These are phyloP conservation scores for Penstemon newberryi DNA, from an alignment of 257 asterid genomes.

Conservation along the genomic window DNA sequence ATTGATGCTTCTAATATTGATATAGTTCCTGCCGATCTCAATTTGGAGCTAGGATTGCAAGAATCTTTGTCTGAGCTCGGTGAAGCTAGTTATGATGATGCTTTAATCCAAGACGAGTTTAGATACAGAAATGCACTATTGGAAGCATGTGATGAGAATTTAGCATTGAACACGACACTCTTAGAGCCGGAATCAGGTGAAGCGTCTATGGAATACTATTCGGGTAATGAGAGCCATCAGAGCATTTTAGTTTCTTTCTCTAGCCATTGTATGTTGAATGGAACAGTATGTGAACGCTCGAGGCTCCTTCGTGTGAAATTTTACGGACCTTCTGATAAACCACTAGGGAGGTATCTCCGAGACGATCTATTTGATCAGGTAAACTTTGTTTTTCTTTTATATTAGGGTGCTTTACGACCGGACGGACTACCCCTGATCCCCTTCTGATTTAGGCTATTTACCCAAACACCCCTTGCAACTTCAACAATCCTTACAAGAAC, in stretches of 20 bases:
- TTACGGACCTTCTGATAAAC: conserved; percentile 87
- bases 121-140: conserved; percentile 38
- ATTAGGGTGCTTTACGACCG: neutral
- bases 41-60: conserved; percentile 52
- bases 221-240: conserved; percentile 56
- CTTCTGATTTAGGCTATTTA: too few species aligned
- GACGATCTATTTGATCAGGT: conserved; percentile 90
- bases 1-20: conserved; percentile 29
- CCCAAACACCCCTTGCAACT: too few species aligned
- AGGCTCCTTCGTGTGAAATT: conserved; percentile 74
- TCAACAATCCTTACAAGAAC: too few species aligned
- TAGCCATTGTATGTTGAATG: conserved; percentile 68
- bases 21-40: conserved; percentile 39
- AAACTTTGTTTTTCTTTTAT: conserved; percentile 24
- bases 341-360: conserved; percentile 84
- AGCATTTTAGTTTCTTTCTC: conserved; percentile 90
- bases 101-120: conserved; percentile 39
- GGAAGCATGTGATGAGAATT: conserved; percentile 41
- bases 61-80: conserved; percentile 51
- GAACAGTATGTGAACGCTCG: conserved; percentile 81
- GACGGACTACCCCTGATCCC: too few species aligned
- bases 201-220: conserved; percentile 45
- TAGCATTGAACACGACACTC: conserved; percentile 34
- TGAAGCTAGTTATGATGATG: conserved; percentile 30
- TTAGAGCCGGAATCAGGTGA: conserved; percentile 46